phyloP scores from a whole-genome alignment of 345 rosid genomes.

The Eucalyptus regnans region DNA sequence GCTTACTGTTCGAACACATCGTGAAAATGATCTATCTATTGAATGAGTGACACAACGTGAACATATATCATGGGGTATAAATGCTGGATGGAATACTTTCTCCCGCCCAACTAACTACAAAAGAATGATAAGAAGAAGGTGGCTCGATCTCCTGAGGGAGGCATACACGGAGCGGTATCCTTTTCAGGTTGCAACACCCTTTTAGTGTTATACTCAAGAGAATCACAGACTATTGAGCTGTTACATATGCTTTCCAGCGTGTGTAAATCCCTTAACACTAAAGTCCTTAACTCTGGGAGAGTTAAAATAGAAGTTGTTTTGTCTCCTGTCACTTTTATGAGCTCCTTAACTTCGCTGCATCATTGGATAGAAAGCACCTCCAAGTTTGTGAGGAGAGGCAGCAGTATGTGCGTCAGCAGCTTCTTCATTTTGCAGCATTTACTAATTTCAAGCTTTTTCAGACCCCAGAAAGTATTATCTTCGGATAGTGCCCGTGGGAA shows the following conservation, averaged over 20 bases:
- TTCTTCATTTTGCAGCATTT: neutral
- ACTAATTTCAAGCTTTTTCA: neutral
- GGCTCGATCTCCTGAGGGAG: neutral
- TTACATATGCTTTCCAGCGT: neutral
- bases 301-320: neutral
- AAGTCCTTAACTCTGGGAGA: neutral
- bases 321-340: neutral
- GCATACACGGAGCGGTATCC: neutral
- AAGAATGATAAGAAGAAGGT: neutral
- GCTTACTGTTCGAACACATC: neutral
- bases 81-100: neutral
- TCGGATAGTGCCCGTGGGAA: neutral
- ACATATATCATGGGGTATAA: neutral
- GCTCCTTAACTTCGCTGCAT: neutral
- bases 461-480: neutral
- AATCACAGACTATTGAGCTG: neutral
- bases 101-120: neutral
- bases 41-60: neutral
- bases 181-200: neutral
- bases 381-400: neutral
- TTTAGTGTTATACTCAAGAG: neutral
- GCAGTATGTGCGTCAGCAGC: neutral
- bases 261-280: neutral
- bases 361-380: neutral
- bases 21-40: neutral